Conservation (phyloP, 768 basidiomycete species). For the Leccinum uliginosum region DNA sequence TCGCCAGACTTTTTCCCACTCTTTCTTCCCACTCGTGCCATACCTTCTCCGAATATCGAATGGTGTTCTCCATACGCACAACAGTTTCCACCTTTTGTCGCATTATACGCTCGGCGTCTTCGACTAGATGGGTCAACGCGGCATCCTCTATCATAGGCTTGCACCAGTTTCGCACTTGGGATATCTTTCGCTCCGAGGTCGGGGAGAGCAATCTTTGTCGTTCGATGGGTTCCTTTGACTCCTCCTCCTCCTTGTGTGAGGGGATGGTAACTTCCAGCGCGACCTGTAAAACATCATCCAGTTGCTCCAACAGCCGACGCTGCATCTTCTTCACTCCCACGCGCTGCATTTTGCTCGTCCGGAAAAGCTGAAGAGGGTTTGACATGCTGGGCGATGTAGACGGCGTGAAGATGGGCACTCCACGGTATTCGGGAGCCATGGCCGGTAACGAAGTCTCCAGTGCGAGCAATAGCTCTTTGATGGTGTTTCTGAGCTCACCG, state of each 20-base stretch:
- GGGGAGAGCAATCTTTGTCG: constrained; percentile 88
- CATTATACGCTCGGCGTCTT: constrained; percentile 87
- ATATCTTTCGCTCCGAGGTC: constrained; percentile 82
- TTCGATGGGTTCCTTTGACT: constrained; percentile 86
- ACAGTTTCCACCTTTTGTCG: constrained; percentile 93
- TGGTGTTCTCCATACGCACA: constrained; percentile 94
- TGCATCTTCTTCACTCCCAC: constrained; percentile 79
- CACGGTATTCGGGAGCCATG: constrained; percentile 75
- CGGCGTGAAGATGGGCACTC: constrained; percentile 77
- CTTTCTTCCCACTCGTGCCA: constrained; percentile 96
- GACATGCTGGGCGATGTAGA: constrained; percentile 67
- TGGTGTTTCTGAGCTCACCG: constrained; percentile 78
- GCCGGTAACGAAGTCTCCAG: constrained; percentile 73
- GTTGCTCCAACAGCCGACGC: constrained; percentile 74
- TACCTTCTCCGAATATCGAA: constrained; percentile 94
- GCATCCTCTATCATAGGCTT: constrained; percentile 82
- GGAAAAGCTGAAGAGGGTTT: constrained; percentile 75
- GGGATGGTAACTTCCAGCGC: constrained; percentile 83
- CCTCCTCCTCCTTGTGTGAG: constrained; percentile 88
- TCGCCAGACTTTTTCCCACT: constrained; percentile 64
- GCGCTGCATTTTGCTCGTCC: constrained; percentile 72
- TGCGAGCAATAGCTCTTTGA: constrained; percentile 69
- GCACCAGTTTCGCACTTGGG: constrained; percentile 80
- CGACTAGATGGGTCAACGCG: constrained; percentile 75
- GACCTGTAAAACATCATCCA: constrained; percentile 80